Evolutionary conservation across 2,329 filamentous ascomycete genomes (phyloP), one percentile per base, ranked within the genome.

Genomic region (Hypoxylon sp.): DNA sequence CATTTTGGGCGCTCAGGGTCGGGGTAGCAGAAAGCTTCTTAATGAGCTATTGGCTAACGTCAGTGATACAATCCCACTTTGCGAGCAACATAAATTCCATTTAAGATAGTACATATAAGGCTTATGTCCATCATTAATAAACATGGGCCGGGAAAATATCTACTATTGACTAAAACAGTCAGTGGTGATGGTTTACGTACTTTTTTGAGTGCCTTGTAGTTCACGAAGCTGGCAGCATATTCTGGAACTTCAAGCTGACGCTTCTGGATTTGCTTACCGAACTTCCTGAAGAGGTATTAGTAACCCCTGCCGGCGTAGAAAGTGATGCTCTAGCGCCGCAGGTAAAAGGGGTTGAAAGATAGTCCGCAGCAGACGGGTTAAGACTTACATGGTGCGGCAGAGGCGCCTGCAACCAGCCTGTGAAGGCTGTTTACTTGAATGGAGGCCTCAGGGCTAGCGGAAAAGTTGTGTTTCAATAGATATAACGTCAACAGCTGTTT

Each of bases 121-220:
- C 11, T 30, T 48, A 36, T 36, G 43, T 19, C 49, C 62, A 10
- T 49, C 45, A 17, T 19, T 58, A 23, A 21, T 59, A 6, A 23
- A 63, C 51, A 52, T 38, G 56, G 61, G 62, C 60, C 61, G 50
- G 38, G 57, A 38, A 63, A 34, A 28, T 48, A 59, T 53, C 45
- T 34, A 61, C 11, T 36, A 53, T 61, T 50, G 41, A 57, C 43
- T 49, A 57, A 49, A 58, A 53, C 14, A 61, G n/a, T 32, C 13
- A 43, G 25, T 21, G 25, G 17, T 9, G 13, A 53, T 25, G 51
- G 71, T 43, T 48, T 46, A 79, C 82, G 69, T 79, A 97, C 96
- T 93, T 98, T 98, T 83, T 99, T 99, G 75, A 99, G 86, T 67
- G 94, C 94, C 84, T 99, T 99, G 86, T 99, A 99, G 83, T 99